These are phyloP conservation scores for Cryptococcus sp. DNA, from an alignment of 1,284 basidiomycete genomes.

Conservation along the genomic window DNA sequence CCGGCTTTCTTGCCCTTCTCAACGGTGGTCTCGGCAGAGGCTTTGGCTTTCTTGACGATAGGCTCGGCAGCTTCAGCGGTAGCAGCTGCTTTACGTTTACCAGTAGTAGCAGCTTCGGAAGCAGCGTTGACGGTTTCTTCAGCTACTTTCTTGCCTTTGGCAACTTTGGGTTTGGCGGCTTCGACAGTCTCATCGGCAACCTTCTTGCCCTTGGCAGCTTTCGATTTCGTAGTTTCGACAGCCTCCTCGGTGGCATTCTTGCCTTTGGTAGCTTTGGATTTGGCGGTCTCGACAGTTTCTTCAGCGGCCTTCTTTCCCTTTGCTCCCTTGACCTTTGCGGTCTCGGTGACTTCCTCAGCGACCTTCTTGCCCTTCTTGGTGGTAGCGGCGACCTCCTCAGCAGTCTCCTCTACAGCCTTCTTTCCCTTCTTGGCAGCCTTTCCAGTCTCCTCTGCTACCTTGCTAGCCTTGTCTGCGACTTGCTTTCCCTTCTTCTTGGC, in stretches of 20 bases:
- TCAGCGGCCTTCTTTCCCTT: constrained; percentile 5
- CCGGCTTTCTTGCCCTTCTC: constrained; percentile 20
- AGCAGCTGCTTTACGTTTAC: background rate
- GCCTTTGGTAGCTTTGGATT: constrained; percentile 1
- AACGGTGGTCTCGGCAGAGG: constrained; percentile 17
- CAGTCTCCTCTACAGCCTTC: constrained; percentile 8
- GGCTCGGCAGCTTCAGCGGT: background rate
- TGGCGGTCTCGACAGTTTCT: background rate
- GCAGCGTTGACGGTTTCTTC: constrained; percentile 15
- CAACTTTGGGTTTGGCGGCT: background rate
- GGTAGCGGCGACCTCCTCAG: constrained; percentile 10
- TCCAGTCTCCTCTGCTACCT: constrained; percentile 4
- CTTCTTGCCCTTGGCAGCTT: background rate
- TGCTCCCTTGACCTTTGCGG: background rate
- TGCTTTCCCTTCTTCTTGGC: constrained; percentile 13
- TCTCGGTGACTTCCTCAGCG: background rate
- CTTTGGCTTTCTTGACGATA: constrained; percentile 21
- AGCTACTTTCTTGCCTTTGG: constrained; percentile 19
- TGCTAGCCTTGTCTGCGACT: constrained; percentile 13
- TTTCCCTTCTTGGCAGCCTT: constrained; percentile 11
- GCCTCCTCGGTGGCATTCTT: constrained; percentile 1
- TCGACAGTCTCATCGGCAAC: background rate
- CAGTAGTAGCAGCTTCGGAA: background rate
- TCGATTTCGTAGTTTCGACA: background rate
- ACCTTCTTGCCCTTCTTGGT: constrained; percentile 16